A percentile compares a stretch with the other conserved stretches of the same genome.
Evolutionary conservation across 2,329 filamentous ascomycete genomes (phyloP).

Genomic region (Pseudophaeomoniella oleicola): DNA sequence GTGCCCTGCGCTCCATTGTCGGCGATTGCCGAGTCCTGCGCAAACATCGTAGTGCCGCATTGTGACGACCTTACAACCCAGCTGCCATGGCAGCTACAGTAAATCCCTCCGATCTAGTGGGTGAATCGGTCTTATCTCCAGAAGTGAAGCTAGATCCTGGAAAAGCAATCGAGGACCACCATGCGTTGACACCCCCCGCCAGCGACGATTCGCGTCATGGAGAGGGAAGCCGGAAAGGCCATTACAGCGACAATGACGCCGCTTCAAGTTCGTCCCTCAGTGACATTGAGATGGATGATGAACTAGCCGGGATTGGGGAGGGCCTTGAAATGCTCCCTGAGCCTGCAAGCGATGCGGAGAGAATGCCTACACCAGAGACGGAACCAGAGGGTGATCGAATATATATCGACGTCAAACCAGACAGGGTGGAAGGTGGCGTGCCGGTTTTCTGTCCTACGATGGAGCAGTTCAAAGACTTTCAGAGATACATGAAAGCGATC

Average conservation of each 20-base stretch:
- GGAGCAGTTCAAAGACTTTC: slow-evolving; percentile 88
- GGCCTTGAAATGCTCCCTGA: not conserved
- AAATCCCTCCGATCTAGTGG: too few species aligned
- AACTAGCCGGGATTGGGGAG: not conserved
- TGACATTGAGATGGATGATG: not conserved
- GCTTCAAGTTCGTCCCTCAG: not conserved
- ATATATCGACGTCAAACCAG: slow-evolving; percentile 1
- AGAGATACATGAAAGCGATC: slow-evolving; percentile 77
- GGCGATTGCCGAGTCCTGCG: too few species aligned
- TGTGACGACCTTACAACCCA: not conserved
- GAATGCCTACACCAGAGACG: not conserved
- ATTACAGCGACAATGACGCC: not conserved
- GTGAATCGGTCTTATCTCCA: too few species aligned
- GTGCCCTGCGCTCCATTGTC: too few species aligned
- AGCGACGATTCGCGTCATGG: not conserved
- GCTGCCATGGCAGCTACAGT: not conserved
- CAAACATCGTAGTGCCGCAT: too few species aligned
- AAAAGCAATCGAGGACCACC: too few species aligned
- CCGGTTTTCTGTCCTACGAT: slow-evolving; percentile 62
- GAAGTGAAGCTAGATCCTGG: too few species aligned
- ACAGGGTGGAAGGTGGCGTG: slow-evolving; percentile 45
- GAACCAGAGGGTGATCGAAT: slow-evolving; percentile 1
- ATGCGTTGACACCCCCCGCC: not conserved
- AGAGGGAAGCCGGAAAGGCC: not conserved
- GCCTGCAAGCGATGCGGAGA: not conserved